Base-by-base conservation (phyloP, 164 flowering plant genomes). In the Stephania japonica region DNA sequence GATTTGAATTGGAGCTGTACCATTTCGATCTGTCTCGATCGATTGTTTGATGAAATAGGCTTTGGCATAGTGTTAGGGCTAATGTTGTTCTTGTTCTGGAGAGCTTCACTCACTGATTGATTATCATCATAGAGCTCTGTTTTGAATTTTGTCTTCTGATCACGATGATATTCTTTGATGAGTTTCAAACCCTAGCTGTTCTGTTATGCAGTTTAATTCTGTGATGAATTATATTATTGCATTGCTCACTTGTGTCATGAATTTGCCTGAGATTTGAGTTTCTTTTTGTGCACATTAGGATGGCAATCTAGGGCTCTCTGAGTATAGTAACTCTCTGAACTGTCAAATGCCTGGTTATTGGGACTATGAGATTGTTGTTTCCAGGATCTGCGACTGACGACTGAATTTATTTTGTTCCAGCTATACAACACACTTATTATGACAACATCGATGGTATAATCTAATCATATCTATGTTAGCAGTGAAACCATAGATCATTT, bases 271-370 rank as follows among this genome's bases (percentile, higher is more conserved):
- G 24, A 24, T 24, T 24, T 1, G 19, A 25, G 62, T 47, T 47
- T 42, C 70, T 67, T 42, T 42, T 49, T 21, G 24, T 19, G 42
- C 4, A 41, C 6, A 19, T 26, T 16, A 41, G 70, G 42, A n/a
- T 67, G 26, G 61, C 32, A 47, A 19, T 68, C 26, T 44, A 24
- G 67, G 19, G 24, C 25, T 59, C 32, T 8, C 67, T 4, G 4
- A 43, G 19, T 69, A 19, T 69, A 69, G 27, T 69, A n/a, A 23
- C 61, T 47, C 38, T 24, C 67, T 64, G 18, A 64, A 23, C 71
- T 47, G 16, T 16, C 47, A n/a, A 69, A 23, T 27, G 56, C 2
- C 9, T 25, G 71, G 16, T 69, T 10, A 59, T 59, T 24, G 5
- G 26, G 16, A 27, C 41, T 65, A n/a, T 59, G 21, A 10, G 21